Evolutionary conservation across 306 rosid genomes (phyloP).

Genomic region (Cucurbita ficifolia): DNA sequence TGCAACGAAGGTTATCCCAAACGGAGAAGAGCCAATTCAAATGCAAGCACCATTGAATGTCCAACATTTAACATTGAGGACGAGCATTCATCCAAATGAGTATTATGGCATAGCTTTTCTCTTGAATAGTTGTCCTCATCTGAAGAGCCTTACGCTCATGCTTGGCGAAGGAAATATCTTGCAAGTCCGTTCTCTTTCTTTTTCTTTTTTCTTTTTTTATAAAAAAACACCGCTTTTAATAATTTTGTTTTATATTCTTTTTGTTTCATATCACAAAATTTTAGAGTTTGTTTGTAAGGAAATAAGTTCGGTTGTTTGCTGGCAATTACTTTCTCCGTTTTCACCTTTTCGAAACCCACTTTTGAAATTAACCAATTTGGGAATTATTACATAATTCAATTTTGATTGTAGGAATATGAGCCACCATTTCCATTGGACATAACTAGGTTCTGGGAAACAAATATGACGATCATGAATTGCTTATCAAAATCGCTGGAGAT

Average conservation of each 20-base stretch:
- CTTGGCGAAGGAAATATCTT: neutral
- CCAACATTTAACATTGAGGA: conserved; percentile 28
- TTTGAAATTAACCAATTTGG: too few species aligned
- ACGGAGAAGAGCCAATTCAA: conserved; percentile 14
- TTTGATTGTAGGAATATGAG: conserved; percentile 10
- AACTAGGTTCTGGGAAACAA: neutral
- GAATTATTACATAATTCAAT: too few species aligned
- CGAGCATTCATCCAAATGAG: conserved; percentile 23
- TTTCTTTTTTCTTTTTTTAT: neutral
- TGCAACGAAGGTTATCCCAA: conserved; percentile 12
- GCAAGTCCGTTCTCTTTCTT: conserved; percentile 7
- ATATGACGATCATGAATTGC: neutral
- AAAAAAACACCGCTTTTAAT: neutral
- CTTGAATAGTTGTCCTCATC: conserved; percentile 19
- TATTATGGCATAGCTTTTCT: conserved; percentile 25
- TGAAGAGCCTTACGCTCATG: conserved; percentile 26
- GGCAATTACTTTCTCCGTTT: neutral
- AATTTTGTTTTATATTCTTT: neutral
- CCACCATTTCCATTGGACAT: conserved; percentile 6
- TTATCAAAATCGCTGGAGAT: neutral
- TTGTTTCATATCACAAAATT: too few species aligned
- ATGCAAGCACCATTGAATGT: conserved; percentile 4
- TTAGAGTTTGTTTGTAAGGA: neutral
- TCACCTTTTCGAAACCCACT: neutral
- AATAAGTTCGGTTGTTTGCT: neutral